Conservation (phyloP, 306 rosid genomes). For the Ochetophila trinervis region DNA sequence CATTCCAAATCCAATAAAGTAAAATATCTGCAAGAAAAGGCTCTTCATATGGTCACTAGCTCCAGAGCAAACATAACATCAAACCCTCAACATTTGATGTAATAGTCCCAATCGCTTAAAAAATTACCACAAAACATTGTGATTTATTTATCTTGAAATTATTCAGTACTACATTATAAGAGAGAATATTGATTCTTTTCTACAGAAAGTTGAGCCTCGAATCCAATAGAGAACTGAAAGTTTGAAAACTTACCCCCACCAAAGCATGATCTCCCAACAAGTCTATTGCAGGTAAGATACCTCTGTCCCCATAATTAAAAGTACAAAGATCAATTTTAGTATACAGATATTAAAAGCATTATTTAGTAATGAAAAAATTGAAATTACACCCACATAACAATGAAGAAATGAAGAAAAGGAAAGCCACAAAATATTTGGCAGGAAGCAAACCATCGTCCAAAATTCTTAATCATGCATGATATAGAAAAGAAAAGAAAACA, state of each 20-base stretch:
- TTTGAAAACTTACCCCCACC: slow-evolving; percentile 57
- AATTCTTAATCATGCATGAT: neutral
- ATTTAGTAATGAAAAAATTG: neutral
- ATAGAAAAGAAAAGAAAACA: neutral
- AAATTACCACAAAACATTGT: neutral
- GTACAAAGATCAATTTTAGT: slow-evolving; percentile 33
- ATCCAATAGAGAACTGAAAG: slow-evolving; percentile 16
- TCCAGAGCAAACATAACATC: slow-evolving; percentile 25
- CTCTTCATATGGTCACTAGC: neutral
- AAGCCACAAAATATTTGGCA: too few relatives aligned
- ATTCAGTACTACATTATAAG: neutral
- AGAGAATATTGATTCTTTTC: neutral
- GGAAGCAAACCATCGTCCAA: too few relatives aligned
- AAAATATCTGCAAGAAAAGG: slow-evolving; percentile 55
- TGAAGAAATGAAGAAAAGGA: neutral
- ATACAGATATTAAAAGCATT: neutral
- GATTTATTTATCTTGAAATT: too few relatives aligned
- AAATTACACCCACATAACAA: neutral
- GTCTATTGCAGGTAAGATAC: slow-evolving; percentile 77
- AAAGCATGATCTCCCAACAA: slow-evolving; percentile 41
- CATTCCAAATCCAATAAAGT: slow-evolving; percentile 74
- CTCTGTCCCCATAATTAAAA: slow-evolving; percentile 55
- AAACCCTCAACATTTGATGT: slow-evolving; percentile 5
- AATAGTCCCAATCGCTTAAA: neutral
- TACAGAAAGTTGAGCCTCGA: slow-evolving; percentile 7